These are phyloP conservation scores for Alnus rubra DNA, from an alignment of 306 rosid genomes.

Conservation along the genomic window DNA sequence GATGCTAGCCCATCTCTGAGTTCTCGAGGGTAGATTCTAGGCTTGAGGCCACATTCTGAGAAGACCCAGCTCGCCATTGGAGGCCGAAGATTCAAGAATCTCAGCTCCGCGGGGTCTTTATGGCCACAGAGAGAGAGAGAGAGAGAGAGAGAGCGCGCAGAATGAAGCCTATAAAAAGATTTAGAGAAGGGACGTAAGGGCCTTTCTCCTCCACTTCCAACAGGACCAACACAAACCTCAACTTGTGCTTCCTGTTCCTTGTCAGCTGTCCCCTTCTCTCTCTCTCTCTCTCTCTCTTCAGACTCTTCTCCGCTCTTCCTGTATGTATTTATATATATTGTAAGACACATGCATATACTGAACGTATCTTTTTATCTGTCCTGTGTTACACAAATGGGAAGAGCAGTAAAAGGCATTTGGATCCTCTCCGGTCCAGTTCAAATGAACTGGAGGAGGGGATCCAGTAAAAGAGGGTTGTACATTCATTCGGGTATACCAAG, in stretches of 20 bases:
- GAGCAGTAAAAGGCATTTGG: background rate
- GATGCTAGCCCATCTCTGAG: constrained; percentile 44
- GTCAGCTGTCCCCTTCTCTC: background rate
- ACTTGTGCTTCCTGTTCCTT: constrained; percentile 29
- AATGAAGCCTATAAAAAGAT: background rate
- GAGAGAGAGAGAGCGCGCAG: background rate
- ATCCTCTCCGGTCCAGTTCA: no score
- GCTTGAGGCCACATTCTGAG: constrained; percentile 84
- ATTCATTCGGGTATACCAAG: background rate
- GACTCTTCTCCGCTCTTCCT: background rate
- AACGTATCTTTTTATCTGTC: background rate
- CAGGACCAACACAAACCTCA: constrained; percentile 3
- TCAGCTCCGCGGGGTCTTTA: background rate
- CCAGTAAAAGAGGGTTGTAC: background rate
- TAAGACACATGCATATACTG: no score
- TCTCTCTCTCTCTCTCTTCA: background rate
- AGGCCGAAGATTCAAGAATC: constrained; percentile 29
- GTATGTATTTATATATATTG: no score
- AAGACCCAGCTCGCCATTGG: constrained; percentile 81
- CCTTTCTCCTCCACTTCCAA: constrained; percentile 36
- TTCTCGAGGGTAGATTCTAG: constrained; percentile 42
- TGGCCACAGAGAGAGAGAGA: constrained; percentile 14
- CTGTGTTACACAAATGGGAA: background rate
- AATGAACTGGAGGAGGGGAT: no score
- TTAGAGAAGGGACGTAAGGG: constrained; percentile 2